A percentile compares a stretch with the other conserved stretches of the same genome.
Evolutionary conservation across 768 basidiomycete species (phyloP).

Genomic region (Brasilioporus rufonigricans): DNA sequence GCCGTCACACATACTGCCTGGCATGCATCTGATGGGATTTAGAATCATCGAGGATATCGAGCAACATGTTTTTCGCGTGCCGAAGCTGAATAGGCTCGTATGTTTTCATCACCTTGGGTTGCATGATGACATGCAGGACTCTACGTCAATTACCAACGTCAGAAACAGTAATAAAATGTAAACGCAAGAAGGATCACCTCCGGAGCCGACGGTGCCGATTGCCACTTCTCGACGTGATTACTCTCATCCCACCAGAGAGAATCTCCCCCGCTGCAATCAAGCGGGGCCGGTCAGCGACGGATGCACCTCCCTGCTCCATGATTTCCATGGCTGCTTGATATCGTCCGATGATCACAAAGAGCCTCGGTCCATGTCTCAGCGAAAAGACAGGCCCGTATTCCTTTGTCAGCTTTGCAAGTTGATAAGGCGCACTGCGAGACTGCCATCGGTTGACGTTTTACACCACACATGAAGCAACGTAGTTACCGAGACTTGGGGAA

Average conservation of each 20-base stretch:
- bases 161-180: not conserved
- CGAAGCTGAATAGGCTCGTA: conserved; percentile 6
- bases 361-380: not conserved
- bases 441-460: not conserved
- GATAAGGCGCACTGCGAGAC: not conserved
- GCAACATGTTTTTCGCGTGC: conserved; percentile 2
- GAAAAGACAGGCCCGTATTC: conserved; percentile 6
- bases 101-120: not conserved
- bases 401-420: conserved; percentile 4
- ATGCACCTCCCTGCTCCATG: conserved; percentile 11
- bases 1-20: not conserved
- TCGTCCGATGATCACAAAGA: conserved; percentile 6
- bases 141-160: not conserved
- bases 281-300: conserved; percentile 1
- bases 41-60: conserved; percentile 6
- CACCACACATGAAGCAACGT: not conserved
- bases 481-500: conserved; percentile 6
- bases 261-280: conserved; percentile 3
- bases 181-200: not conserved
- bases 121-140: conserved; percentile 2
- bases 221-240: not conserved
- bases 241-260: conserved; percentile 6
- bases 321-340: conserved; percentile 11
- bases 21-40: conserved; percentile 5
- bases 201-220: not conserved